Percentiles rank a stretch among this genome's conserved stretches.
Conservation (phyloP, 1,139 yeast genomes). For the Kodamaea ohmeri region DNA sequence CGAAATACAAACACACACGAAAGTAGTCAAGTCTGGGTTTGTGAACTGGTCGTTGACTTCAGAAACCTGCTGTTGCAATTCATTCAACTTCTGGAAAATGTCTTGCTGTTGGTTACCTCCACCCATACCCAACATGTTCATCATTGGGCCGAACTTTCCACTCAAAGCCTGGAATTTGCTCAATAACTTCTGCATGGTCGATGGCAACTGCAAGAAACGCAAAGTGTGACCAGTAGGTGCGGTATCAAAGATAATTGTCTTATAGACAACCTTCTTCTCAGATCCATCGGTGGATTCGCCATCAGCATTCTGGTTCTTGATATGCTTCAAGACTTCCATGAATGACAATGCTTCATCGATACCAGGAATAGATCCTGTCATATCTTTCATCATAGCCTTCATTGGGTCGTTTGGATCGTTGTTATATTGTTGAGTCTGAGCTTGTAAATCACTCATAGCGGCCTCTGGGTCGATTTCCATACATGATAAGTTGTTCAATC, state of each 20-base stretch:
- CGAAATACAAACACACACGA: constrained; percentile 95
- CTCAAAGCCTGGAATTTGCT: constrained; percentile 85
- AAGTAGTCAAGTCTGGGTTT: constrained; percentile 92
- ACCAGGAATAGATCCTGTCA: constrained; percentile 95
- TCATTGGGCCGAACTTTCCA: constrained; percentile 86
- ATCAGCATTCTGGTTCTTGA: constrained; percentile 64
- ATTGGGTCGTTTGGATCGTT: constrained; percentile 61
- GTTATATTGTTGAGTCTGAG: constrained; percentile 55
- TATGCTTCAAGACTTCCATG: constrained; percentile 96
- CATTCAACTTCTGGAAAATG: constrained; percentile 76
- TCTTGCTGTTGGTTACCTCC: constrained; percentile 66
- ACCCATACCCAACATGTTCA: constrained; percentile 69
- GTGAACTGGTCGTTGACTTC: constrained; percentile 94
- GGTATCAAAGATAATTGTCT: constrained; percentile 92
- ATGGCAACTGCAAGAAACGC: constrained; percentile 89
- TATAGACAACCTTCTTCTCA: constrained; percentile 51
- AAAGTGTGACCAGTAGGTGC: constrained; percentile 99
- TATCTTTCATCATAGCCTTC: constrained; percentile 77
- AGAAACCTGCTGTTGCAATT: constrained; percentile 75
- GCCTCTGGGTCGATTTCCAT: constrained; percentile 99
- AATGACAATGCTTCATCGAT: constrained; percentile 96
- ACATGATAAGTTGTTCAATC: constrained; percentile 82
- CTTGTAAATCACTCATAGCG: constrained; percentile 84
- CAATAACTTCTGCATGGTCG: constrained; percentile 82
- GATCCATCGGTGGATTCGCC: constrained; percentile 30